Percentiles rank a stretch among this genome's conserved stretches.
phyloP scores from a whole-genome alignment of 2,329 filamentous ascomycete genomes.

The Aspergillus sp. region DNA sequence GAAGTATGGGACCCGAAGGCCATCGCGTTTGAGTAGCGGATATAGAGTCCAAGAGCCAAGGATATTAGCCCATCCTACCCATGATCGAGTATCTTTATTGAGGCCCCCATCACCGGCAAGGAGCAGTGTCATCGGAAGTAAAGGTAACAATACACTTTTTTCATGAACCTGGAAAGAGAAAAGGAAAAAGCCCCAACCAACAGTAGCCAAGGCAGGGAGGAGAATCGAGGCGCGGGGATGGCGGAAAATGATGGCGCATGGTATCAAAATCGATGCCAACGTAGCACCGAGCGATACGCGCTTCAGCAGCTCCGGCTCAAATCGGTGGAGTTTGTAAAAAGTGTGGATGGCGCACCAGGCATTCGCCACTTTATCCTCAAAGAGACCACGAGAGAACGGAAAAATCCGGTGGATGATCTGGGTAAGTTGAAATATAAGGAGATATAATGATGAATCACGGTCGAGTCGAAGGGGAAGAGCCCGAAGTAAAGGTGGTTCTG shows the following conservation, averaged over 20 bases:
- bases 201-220: conserved; percentile 76
- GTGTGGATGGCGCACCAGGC: conserved; percentile 95
- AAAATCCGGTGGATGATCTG: conserved; percentile 93
- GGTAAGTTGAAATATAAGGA: conserved; percentile 71
- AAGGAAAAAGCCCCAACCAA: conserved; percentile 95
- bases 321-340: conserved; percentile 79
- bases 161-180: conserved; percentile 99
- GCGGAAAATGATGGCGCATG: conserved; percentile 76
- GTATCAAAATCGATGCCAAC: conserved; percentile 71
- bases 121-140: conserved; percentile 90
- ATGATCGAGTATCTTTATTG: conserved; percentile 72
- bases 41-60: conserved; percentile 92
- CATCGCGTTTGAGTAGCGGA: conserved; percentile 81
- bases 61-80: conserved; percentile 95
- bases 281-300: conserved; percentile 73
- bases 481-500: conserved; percentile 62
- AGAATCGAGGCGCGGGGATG: conserved; percentile 75
- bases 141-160: conserved; percentile 89
- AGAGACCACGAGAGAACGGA: conserved; percentile 90
- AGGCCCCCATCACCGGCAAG: conserved; percentile 77
- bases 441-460: conserved; percentile 68
- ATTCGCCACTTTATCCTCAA: conserved; percentile 98
- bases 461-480: conserved; percentile 61
- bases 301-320: conserved; percentile 71
- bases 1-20: conserved; percentile 78